Evolutionary conservation across 202 grass and related monocot genomes (phyloP).

Genomic region (Dendrocalamus latiflorus): DNA sequence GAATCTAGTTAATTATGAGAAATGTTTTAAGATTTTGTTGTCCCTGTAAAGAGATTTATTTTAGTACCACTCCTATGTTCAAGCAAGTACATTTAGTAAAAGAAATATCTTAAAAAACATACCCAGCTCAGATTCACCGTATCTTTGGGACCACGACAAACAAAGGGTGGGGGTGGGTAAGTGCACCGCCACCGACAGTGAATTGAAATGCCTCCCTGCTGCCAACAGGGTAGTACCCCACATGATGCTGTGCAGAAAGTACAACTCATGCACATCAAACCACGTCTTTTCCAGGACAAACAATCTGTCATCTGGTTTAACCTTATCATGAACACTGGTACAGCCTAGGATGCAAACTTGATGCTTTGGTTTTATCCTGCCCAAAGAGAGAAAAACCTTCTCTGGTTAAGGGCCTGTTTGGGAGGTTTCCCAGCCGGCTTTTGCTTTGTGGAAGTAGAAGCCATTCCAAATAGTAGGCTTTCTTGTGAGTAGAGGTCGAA

Average conservation of each 20-base stretch:
- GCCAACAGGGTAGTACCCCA: slow-evolving; percentile 1
- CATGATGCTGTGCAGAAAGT: slow-evolving; percentile 26
- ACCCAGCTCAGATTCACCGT: neutral
- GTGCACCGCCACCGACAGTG: neutral
- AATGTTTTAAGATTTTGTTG: no score
- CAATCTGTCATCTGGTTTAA: neutral
- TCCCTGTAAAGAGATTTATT: no score
- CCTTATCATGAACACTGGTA: neutral
- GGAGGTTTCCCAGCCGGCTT: no score
- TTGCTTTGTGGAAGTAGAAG: no score
- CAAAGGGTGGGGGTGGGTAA: neutral
- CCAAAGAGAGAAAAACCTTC: neutral
- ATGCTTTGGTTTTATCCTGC: neutral
- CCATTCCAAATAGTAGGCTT: no score
- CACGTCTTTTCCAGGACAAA: slow-evolving; percentile 20
- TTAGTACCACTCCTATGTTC: no score
- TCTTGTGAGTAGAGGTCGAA: no score
- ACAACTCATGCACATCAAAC: slow-evolving; percentile 27
- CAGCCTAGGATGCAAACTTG: neutral
- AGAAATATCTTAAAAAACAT: neutral
- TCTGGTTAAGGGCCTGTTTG: no score
- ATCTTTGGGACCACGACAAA: neutral
- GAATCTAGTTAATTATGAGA: no score
- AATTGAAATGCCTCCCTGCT: slow-evolving; percentile 1
- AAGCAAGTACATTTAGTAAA: no score